Conservation (phyloP, 2,329 filamentous ascomycete species). For the Phyllachora maydis region DNA sequence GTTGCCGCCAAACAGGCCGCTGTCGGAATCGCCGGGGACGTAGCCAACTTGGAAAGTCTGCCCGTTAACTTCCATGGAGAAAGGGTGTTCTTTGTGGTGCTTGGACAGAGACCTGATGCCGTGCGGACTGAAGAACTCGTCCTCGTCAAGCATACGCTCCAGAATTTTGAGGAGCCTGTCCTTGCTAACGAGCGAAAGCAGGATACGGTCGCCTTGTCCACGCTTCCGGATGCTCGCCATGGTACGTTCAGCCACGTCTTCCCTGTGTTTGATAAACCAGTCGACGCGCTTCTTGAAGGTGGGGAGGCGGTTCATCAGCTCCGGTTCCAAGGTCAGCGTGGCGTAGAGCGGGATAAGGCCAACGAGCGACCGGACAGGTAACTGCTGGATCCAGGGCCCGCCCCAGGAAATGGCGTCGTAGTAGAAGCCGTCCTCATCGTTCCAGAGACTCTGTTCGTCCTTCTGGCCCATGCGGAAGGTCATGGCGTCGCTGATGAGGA, state of each 20-base stretch:
- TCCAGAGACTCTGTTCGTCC: slow-evolving; percentile 78
- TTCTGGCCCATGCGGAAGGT: slow-evolving; percentile 51
- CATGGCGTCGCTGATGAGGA: slow-evolving; percentile 96
- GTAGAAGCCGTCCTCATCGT: slow-evolving; percentile 92
- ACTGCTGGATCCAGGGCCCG: slow-evolving; percentile 78
- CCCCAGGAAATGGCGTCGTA: slow-evolving; percentile 97
- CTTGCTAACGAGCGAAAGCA: slow-evolving; percentile 80
- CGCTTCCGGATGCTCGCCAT: slow-evolving; percentile 84
- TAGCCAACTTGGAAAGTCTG: slow-evolving; percentile 78
- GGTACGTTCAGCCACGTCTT: slow-evolving; percentile 77
- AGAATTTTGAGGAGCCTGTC: slow-evolving; percentile 81
- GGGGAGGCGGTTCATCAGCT: slow-evolving; percentile 79
- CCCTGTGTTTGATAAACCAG: slow-evolving; percentile 82
- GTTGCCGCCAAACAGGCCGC: slow-evolving; percentile 86
- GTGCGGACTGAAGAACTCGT: slow-evolving; percentile 78
- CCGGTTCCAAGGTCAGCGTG: slow-evolving; percentile 78
- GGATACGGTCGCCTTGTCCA: slow-evolving; percentile 72
- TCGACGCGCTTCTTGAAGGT: slow-evolving; percentile 83
- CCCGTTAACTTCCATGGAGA: slow-evolving; percentile 88
- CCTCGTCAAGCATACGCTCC: slow-evolving; percentile 78
- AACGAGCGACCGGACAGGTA: slow-evolving; percentile 80
- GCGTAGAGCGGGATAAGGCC: slow-evolving; percentile 88
- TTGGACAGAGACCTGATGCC: slow-evolving; percentile 87
- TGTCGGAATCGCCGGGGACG: slow-evolving; percentile 89
- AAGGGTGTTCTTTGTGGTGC: slow-evolving; percentile 74